phyloP scores from a whole-genome alignment of 164 flowering plant genomes.

The Nymphaea thermarum region DNA sequence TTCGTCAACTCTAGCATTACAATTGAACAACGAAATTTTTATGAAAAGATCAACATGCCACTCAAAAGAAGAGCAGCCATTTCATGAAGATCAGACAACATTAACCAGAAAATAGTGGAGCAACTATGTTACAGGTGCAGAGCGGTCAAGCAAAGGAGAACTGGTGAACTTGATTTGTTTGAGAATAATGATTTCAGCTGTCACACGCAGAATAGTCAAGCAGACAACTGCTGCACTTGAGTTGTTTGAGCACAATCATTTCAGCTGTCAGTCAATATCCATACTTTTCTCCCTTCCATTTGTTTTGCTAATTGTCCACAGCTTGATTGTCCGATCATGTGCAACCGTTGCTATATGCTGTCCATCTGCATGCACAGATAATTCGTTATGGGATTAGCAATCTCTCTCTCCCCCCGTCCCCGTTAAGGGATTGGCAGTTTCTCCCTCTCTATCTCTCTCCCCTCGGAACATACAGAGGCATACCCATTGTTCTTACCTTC shows the following conservation, averaged over 20 bases:
- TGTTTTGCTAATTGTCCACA: conserved; percentile 46
- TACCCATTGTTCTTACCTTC: conserved; percentile 39
- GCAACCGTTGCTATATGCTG: conserved; percentile 66
- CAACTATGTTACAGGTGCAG: no score
- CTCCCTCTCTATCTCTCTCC: not conserved
- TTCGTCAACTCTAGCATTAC: no score
- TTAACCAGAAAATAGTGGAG: not conserved
- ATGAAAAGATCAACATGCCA: no score
- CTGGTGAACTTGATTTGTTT: no score
- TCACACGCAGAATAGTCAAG: no score
- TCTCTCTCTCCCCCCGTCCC: not conserved
- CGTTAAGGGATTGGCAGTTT: not conserved
- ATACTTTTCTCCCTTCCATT: conserved; percentile 33
- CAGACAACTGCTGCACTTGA: not conserved
- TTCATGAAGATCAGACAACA: no score
- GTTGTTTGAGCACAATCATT: not conserved
- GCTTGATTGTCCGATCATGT: conserved; percentile 85
- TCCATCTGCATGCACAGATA: conserved; percentile 48
- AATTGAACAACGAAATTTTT: no score
- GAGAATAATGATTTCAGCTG: no score
- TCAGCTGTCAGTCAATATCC: conserved; percentile 46
- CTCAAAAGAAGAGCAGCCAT: no score
- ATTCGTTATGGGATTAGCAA: not conserved
- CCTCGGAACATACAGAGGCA: not conserved
- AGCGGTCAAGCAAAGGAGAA: no score